Evolutionary conservation across 352 stramenopile species (phyloP).

Genomic region (Globisporangium yorkense): DNA sequence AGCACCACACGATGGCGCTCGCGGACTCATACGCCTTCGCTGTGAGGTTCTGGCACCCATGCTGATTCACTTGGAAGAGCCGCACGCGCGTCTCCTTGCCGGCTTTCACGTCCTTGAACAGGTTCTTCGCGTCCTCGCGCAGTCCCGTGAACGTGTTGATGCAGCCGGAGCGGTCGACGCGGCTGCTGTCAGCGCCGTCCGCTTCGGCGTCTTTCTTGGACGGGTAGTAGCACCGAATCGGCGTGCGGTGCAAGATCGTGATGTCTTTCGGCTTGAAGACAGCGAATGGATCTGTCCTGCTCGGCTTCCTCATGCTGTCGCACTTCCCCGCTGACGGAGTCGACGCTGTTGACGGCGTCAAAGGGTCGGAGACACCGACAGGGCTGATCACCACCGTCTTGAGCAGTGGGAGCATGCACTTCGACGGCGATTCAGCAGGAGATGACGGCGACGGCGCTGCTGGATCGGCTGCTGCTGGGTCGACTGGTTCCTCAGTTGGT

Average conservation of each 20-base stretch:
- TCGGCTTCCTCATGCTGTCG: conserved; percentile 15
- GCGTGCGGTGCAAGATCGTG: conserved; percentile 69
- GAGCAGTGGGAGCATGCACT: conserved; percentile 1
- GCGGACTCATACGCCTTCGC: conserved; percentile 65
- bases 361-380: background rate
- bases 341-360: conserved; percentile 8
- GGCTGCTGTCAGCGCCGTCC: conserved; percentile 51
- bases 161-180: conserved; percentile 53
- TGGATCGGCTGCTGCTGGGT: no score
- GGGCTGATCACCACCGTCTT: conserved; percentile 11
- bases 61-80: conserved; percentile 64
- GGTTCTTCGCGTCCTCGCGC: conserved; percentile 71
- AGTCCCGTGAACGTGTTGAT: conserved; percentile 85
- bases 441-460: background rate
- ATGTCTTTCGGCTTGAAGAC: conserved; percentile 70
- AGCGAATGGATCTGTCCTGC: conserved; percentile 7
- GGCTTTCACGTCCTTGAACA: conserved; percentile 61
- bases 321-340: conserved; percentile 7
- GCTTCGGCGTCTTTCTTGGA: conserved; percentile 74
- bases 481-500: background rate
- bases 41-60: conserved; percentile 43
- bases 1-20: conserved; percentile 75
- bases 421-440: conserved; percentile 8
- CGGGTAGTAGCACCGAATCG: conserved; percentile 75
- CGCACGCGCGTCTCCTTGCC: conserved; percentile 61